A percentile compares a stretch with the other conserved stretches of the same genome.
phyloP scores from a whole-genome alignment of 129 eudicot genomes.

The Lonicera japonica region DNA sequence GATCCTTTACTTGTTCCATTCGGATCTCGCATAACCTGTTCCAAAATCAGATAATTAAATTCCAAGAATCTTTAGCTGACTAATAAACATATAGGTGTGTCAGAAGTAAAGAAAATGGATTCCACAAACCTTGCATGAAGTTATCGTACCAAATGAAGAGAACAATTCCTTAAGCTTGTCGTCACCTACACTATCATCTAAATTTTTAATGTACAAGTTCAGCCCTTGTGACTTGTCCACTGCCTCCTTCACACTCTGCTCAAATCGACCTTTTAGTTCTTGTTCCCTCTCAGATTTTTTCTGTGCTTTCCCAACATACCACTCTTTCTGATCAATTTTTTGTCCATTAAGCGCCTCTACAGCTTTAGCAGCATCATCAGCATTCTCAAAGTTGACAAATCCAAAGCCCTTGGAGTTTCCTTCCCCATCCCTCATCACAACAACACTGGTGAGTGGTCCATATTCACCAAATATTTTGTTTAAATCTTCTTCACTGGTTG shows the following conservation, averaged over 20 bases:
- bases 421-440: conserved; percentile 75
- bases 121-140: conserved; percentile 83
- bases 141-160: conserved; percentile 59
- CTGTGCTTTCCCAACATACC: conserved; percentile 96
- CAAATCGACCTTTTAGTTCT: conserved; percentile 61
- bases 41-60: background rate
- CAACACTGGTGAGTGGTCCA: conserved; percentile 75
- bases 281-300: conserved; percentile 80
- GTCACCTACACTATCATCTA: conserved; percentile 73
- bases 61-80: background rate
- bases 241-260: conserved; percentile 68
- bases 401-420: conserved; percentile 91
- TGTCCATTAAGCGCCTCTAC: conserved; percentile 84
- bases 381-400: conserved; percentile 82
- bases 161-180: conserved; percentile 74
- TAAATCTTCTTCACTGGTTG: conserved; percentile 76
- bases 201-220: conserved; percentile 74
- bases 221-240: conserved; percentile 71
- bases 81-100: background rate
- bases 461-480: conserved; percentile 63
- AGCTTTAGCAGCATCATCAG: conserved; percentile 83
- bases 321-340: conserved; percentile 72
- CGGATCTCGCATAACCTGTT: conserved; percentile 87
- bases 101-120: background rate
- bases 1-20: conserved; percentile 79